Percentiles rank a stretch among this genome's conserved stretches.
Evolutionary conservation across 2,329 filamentous ascomycete genomes (phyloP).

Genomic region (Alternaria sp.): DNA sequence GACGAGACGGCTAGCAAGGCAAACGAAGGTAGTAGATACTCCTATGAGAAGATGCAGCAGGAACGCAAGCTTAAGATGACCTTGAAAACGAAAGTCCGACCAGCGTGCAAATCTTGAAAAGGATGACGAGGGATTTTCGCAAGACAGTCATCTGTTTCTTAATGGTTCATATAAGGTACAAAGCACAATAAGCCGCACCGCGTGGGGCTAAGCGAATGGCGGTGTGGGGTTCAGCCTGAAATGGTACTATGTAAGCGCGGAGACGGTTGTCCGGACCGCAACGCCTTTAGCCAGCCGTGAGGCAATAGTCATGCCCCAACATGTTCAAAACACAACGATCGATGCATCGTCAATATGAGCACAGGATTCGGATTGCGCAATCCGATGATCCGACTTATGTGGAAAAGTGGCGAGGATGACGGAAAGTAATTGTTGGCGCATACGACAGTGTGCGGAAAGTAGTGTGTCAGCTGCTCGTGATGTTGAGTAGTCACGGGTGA

Average conservation of each 20-base stretch:
- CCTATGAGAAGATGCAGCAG: slow-evolving; percentile 2
- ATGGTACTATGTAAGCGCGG: slow-evolving; percentile 35
- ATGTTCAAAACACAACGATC: slow-evolving; percentile 1
- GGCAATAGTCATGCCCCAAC: slow-evolving; percentile 3
- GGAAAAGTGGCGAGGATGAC: not conserved
- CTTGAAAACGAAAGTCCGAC: slow-evolving; percentile 9
- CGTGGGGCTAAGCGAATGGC: slow-evolving; percentile 45
- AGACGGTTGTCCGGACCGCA: slow-evolving; percentile 45
- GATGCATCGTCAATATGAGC: slow-evolving; percentile 11
- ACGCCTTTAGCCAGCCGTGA: slow-evolving; percentile 36
- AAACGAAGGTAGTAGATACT: slow-evolving; percentile 15
- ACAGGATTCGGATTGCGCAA: slow-evolving; percentile 5
- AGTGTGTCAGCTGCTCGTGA: slow-evolving; percentile 9
- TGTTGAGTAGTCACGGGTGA: slow-evolving; percentile 2
- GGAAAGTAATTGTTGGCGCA: not conserved
- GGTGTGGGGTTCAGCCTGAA: slow-evolving; percentile 43
- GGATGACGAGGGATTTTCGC: slow-evolving; percentile 15
- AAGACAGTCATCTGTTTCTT: slow-evolving; percentile 14
- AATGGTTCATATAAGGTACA: slow-evolving; percentile 35
- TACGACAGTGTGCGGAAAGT: not conserved
- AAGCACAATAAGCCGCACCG: slow-evolving; percentile 34
- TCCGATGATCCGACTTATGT: slow-evolving; percentile 2
- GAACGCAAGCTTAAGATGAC: slow-evolving; percentile 8
- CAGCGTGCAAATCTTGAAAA: slow-evolving; percentile 8
- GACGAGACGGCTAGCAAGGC: slow-evolving; percentile 8